phyloP scores from a whole-genome alignment of 495 filamentous ascomycete genomes.

The Pseudotulostoma volvatum region DNA sequence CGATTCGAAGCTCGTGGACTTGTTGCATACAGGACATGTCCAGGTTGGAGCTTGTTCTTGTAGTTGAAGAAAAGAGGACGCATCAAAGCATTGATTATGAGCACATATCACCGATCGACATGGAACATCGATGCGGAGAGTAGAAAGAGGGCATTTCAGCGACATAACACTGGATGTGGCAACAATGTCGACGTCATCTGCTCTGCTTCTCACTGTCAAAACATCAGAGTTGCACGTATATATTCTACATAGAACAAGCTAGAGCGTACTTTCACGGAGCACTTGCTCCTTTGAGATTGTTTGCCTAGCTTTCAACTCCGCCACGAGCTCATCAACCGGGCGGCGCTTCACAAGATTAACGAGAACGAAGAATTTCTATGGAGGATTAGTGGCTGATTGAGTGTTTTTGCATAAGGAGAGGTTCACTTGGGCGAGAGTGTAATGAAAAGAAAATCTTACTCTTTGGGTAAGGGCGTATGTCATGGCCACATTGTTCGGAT shows the following conservation, averaged over 20 bases:
- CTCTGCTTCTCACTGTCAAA: constrained; percentile 54
- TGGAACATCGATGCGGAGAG: constrained; percentile 61
- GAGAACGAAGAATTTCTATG: constrained; percentile 60
- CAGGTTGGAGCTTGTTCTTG: constrained; percentile 94
- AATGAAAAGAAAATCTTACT: constrained; percentile 29
- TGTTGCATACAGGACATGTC: constrained; percentile 85
- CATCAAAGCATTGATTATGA: constrained; percentile 93
- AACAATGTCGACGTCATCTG: constrained; percentile 74
- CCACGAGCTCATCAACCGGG: constrained; percentile 56
- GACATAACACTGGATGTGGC: constrained; percentile 78
- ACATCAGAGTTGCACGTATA: constrained; percentile 8
- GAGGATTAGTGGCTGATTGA: too few relatives aligned
- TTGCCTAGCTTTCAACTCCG: constrained; percentile 44
- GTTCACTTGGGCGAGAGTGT: neutral
- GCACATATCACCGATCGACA: constrained; percentile 65
- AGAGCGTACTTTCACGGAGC: constrained; percentile 59
- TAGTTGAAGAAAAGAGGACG: constrained; percentile 76
- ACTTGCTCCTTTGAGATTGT: constrained; percentile 70
- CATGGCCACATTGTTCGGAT: constrained; percentile 61
- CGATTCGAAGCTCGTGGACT: constrained; percentile 60
- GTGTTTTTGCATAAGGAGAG: neutral
- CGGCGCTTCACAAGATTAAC: constrained; percentile 58
- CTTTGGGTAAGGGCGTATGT: constrained; percentile 87
- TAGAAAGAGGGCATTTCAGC: constrained; percentile 81
- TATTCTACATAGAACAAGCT: too few relatives aligned